Percentiles rank a stretch among this genome's conserved stretches.
Evolutionary conservation across 2,329 filamentous ascomycete genomes (phyloP).

Genomic region (Verticillium nubilum): DNA sequence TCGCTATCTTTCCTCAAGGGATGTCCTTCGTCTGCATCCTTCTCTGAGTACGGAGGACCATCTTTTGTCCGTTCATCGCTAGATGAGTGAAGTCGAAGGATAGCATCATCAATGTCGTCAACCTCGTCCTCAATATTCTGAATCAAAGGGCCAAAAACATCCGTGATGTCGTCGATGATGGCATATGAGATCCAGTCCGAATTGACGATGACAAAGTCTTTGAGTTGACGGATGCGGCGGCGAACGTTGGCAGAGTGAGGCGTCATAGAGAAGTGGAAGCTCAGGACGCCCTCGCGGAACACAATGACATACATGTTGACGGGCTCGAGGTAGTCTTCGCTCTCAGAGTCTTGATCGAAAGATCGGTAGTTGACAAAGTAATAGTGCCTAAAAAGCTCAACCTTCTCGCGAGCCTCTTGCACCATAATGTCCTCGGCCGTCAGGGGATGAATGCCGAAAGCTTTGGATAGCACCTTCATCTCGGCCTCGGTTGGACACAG

Average conservation of each 20-base stretch:
- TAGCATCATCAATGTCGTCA: constrained; percentile 91
- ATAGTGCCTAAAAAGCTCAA: constrained; percentile 94
- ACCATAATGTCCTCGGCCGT: constrained; percentile 97
- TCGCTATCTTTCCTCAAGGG: constrained; percentile 55
- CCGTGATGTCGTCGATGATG: constrained; percentile 96
- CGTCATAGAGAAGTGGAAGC: constrained; percentile 94
- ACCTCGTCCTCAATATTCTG: constrained; percentile 93
- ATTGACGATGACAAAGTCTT: constrained; percentile 87
- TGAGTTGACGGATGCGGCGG: constrained; percentile 84
- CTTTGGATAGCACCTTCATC: constrained; percentile 88
- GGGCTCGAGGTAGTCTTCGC: constrained; percentile 85
- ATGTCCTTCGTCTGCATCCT: constrained; percentile 38
- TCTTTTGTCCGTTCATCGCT: constrained; percentile 35
- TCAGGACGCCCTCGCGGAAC: constrained; percentile 90
- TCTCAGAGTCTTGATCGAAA: constrained; percentile 90
- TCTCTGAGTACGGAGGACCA: constrained; percentile 33
- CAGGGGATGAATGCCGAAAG: constrained; percentile 92
- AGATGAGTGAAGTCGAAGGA: constrained; percentile 72
- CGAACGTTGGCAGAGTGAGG: constrained; percentile 96
- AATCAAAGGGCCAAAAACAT: constrained; percentile 89
- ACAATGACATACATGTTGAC: constrained; percentile 98
- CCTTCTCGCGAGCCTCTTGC: constrained; percentile 95
- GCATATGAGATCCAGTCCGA: constrained; percentile 99
- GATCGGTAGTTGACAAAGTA: constrained; percentile 99
- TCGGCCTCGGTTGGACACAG: constrained; percentile 86